These are phyloP conservation scores for Ustilaginoidea virens DNA, from an alignment of 2,329 filamentous ascomycete genomes.

Conservation along the genomic window DNA sequence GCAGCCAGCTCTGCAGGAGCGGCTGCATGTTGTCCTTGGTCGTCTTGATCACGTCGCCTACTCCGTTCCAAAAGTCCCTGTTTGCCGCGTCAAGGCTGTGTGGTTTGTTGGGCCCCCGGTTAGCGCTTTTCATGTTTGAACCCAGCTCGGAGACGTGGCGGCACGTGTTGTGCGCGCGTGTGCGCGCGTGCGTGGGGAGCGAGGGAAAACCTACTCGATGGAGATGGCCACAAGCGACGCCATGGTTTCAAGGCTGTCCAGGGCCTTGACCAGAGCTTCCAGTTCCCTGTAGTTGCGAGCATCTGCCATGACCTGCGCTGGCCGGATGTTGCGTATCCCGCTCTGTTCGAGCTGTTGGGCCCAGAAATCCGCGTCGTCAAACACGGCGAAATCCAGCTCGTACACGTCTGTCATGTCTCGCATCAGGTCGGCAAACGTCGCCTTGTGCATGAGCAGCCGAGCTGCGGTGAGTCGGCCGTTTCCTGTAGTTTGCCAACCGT, in stretches of 20 bases:
- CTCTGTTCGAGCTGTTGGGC: constrained; percentile 19
- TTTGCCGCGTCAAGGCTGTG: constrained; percentile 17
- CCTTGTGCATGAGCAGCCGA: constrained; percentile 33
- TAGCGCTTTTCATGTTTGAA: too few species aligned
- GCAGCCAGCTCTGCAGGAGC: constrained; percentile 50
- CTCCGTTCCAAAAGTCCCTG: constrained; percentile 35
- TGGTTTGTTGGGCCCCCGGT: background rate
- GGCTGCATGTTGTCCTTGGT: constrained; percentile 42
- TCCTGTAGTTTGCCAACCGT: constrained; percentile 17
- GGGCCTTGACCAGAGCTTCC: constrained; percentile 47
- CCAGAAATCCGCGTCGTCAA: constrained; percentile 26
- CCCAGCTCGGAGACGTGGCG: too few species aligned
- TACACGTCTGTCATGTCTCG: constrained; percentile 22
- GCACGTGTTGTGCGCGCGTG: too few species aligned
- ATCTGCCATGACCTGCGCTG: constrained; percentile 31
- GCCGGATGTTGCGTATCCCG: constrained; percentile 19
- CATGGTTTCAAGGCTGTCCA: constrained; percentile 55
- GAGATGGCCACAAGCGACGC: constrained; percentile 37
- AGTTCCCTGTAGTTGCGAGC: constrained; percentile 53
- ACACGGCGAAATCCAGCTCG: constrained; percentile 20
- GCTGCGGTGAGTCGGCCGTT: constrained; percentile 37
- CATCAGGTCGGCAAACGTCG: constrained; percentile 34
- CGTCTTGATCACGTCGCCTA: constrained; percentile 37
- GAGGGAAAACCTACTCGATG: constrained; percentile 29
- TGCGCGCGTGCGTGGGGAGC: too few species aligned